phyloP scores from a whole-genome alignment of 441 rosid species.

The Pelargonium citronellum region DNA sequence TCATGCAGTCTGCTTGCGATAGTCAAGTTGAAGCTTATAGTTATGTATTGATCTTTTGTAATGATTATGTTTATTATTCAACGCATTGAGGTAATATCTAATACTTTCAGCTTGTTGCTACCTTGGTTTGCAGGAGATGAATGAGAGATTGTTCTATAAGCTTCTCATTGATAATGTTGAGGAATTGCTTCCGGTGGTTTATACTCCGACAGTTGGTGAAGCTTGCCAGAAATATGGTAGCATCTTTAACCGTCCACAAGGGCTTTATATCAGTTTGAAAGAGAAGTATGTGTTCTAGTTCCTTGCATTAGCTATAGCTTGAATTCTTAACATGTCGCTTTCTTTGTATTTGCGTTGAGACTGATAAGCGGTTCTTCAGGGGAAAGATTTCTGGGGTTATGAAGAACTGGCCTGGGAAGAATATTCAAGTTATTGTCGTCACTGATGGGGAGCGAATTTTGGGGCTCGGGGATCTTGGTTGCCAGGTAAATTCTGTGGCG shows the following conservation, averaged over 20 bases:
- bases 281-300: conserved; percentile 6
- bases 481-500: conserved; percentile 49
- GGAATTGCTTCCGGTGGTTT: conserved; percentile 90
- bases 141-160: conserved; percentile 86
- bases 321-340: conserved; percentile 5
- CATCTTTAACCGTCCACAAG: conserved; percentile 45
- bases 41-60: background rate
- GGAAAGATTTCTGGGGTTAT: conserved; percentile 78
- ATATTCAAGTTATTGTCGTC: conserved; percentile 84
- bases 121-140: conserved; percentile 59
- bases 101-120: background rate
- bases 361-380: conserved; percentile 31
- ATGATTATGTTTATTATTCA: background rate
- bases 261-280: background rate
- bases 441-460: conserved; percentile 85
- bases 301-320: background rate
- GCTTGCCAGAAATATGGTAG: conserved; percentile 98
- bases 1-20: no score
- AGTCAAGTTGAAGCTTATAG: no score
- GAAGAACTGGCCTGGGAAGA: conserved; percentile 88
- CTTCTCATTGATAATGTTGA: conserved; percentile 87
- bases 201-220: conserved; percentile 96
- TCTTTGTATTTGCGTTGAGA: conserved; percentile 11
- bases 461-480: conserved; percentile 88
- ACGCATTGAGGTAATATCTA: background rate